A percentile compares a stretch with the other conserved stretches of the same genome.
phyloP scores from a whole-genome alignment of 108 stramenopile genomes.

The Pseudonitzschia delicatissima region DNA sequence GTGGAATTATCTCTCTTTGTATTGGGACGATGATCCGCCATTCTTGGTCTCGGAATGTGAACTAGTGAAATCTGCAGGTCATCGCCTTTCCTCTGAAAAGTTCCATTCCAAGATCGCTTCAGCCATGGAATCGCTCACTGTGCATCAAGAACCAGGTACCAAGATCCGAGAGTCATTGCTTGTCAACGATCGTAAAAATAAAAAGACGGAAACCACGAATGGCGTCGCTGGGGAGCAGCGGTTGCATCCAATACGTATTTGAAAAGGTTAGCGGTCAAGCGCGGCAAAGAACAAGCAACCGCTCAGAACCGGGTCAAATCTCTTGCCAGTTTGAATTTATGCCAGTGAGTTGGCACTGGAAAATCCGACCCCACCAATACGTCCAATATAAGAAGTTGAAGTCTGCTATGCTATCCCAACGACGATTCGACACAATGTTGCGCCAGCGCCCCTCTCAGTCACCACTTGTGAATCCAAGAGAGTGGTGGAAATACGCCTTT shows the following conservation, averaged over 20 bases:
- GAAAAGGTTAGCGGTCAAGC: slow-evolving; percentile 29
- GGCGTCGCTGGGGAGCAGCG: slow-evolving; percentile 7
- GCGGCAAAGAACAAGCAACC: slow-evolving; percentile 36
- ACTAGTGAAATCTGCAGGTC: slow-evolving; percentile 36
- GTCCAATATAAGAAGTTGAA: slow-evolving; percentile 63
- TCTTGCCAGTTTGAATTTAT: slow-evolving; percentile 59
- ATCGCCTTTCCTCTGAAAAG: slow-evolving; percentile 45
- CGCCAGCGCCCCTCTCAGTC: slow-evolving; percentile 53
- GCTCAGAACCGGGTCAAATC: slow-evolving; percentile 47
- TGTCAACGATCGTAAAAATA: slow-evolving; percentile 7
- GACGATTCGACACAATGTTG: slow-evolving; percentile 81
- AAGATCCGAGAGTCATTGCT: slow-evolving; percentile 37
- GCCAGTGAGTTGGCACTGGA: slow-evolving; percentile 45
- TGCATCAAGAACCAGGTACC: slow-evolving; percentile 60
- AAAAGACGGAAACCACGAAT: not conserved
- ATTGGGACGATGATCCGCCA: slow-evolving; percentile 78
- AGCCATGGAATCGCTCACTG: slow-evolving; percentile 56
- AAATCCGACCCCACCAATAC: slow-evolving; percentile 60
- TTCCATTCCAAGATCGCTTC: slow-evolving; percentile 48
- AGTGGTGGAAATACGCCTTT: slow-evolving; percentile 81
- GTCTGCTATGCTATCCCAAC: slow-evolving; percentile 69
- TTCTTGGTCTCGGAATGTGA: slow-evolving; percentile 68
- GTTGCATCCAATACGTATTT: slow-evolving; percentile 42
- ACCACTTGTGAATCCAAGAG: slow-evolving; percentile 42
- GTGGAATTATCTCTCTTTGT: slow-evolving; percentile 53